These are phyloP conservation scores for Pseudotsuga menziesii DNA, from an alignment of 75 land plant genomes.

Conservation along the genomic window DNA sequence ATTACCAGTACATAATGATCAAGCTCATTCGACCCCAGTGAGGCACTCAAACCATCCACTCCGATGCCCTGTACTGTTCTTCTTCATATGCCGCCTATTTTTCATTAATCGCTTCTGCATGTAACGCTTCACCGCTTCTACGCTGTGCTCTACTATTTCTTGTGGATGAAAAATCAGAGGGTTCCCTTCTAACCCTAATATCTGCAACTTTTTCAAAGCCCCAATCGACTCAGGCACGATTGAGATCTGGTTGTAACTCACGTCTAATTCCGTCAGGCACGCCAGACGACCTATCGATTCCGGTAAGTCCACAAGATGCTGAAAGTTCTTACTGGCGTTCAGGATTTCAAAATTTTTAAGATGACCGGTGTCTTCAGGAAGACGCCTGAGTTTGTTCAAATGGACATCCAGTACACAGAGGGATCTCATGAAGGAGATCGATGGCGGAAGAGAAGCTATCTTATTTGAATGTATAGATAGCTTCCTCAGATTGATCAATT, in stretches of 20 bases:
- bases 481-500: no score
- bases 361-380: slow-evolving; percentile 71
- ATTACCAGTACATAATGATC: no score
- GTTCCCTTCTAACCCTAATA: slow-evolving; percentile 58
- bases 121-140: slow-evolving; percentile 45
- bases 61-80: no score
- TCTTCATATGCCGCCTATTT: no score
- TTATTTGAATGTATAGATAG: slow-evolving; percentile 28
- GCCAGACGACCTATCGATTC: slow-evolving; percentile 64
- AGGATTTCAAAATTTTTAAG: slow-evolving; percentile 56
- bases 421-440: slow-evolving; percentile 50
- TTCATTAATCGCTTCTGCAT: slow-evolving; percentile 16
- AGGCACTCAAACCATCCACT: no score
- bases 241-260: slow-evolving; percentile 58
- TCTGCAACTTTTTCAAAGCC: slow-evolving; percentile 50
- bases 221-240: slow-evolving; percentile 62
- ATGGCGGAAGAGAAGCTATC: slow-evolving; percentile 52
- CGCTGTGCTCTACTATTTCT: slow-evolving; percentile 58
- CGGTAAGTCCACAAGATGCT: slow-evolving; percentile 41
- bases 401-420: slow-evolving; percentile 61
- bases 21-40: no score
- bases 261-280: slow-evolving; percentile 43
- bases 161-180: slow-evolving; percentile 62
- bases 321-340: slow-evolving; percentile 68
- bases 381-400: slow-evolving; percentile 61